These are phyloP conservation scores for Globisporangium megalacanthum DNA, from an alignment of 352 stramenopile genomes.

Conservation along the genomic window DNA sequence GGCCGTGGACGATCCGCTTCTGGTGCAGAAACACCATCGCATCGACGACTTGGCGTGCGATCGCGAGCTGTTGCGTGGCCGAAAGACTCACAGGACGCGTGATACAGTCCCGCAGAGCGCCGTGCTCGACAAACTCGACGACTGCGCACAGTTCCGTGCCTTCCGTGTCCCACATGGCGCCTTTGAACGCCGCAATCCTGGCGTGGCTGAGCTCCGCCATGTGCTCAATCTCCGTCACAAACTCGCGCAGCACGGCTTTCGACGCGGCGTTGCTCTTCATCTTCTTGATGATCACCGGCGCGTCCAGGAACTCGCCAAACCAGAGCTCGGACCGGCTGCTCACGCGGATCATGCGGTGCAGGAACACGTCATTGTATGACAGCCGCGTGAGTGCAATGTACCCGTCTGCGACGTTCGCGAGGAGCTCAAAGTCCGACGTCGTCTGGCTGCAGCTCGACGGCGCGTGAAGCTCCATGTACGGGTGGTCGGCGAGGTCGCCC, in stretches of 20 bases:
- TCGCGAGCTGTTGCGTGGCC: conserved; percentile 60
- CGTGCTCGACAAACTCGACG: conserved; percentile 63
- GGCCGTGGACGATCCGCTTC: conserved; percentile 68
- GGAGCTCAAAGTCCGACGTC: conserved; percentile 68
- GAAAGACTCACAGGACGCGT: conserved; percentile 31
- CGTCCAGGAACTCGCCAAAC: conserved; percentile 62
- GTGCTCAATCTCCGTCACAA: conserved; percentile 77
- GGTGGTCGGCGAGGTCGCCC: conserved; percentile 47
- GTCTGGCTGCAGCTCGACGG: conserved; percentile 58
- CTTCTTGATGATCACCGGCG: conserved; percentile 71
- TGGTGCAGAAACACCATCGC: conserved; percentile 61
- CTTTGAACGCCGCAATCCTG: conserved; percentile 62
- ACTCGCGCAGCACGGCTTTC: conserved; percentile 58
- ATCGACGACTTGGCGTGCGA: conserved; percentile 64
- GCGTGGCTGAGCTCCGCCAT: conserved; percentile 67
- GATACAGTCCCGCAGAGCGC: conserved; percentile 57
- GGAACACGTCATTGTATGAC: conserved; percentile 66
- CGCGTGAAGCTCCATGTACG: conserved; percentile 47
- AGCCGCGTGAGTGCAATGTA: conserved; percentile 63
- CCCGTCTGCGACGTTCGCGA: conserved; percentile 56
- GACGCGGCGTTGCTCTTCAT: conserved; percentile 73
- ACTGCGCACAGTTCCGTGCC: conserved; percentile 67
- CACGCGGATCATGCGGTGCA: conserved; percentile 69
- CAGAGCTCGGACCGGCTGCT: conserved; percentile 70
- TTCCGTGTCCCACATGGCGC: conserved; percentile 68